Conservation (phyloP, 352 stramenopile genomes). For the Pythium sukuiense region DNA sequence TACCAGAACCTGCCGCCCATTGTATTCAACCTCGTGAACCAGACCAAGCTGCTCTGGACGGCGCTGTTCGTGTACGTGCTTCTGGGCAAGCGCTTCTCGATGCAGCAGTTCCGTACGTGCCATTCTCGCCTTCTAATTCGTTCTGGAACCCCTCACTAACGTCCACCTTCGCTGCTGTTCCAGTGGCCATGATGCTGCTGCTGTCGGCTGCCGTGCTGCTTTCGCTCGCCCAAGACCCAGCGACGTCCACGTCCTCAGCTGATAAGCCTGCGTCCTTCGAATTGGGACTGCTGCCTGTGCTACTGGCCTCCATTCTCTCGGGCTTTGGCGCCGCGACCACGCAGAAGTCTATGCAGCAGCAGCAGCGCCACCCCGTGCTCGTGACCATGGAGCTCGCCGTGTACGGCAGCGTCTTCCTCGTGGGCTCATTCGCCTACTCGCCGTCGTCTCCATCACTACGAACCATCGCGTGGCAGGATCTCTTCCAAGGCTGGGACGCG, state of each 20-base stretch:
- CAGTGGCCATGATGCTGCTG: constrained; percentile 72
- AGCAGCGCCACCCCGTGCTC: constrained; percentile 70
- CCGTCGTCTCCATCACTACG: constrained; percentile 26
- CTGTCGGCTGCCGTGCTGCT: constrained; percentile 67
- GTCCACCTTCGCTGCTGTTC: not conserved
- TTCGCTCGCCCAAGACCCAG: constrained; percentile 55
- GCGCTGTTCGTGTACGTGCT: constrained; percentile 82
- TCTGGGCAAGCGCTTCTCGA: constrained; percentile 66
- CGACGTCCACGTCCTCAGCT: not conserved
- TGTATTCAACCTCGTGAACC: constrained; percentile 87
- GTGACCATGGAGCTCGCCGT: constrained; percentile 82
- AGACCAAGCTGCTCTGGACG: constrained; percentile 85
- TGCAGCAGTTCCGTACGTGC: constrained; percentile 52
- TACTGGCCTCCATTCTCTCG: constrained; percentile 73
- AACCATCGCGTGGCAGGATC: constrained; percentile 19
- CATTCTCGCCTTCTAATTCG: not conserved
- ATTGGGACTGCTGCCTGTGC: constrained; percentile 63
- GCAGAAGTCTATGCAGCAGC: constrained; percentile 82
- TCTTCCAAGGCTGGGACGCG: constrained; percentile 72
- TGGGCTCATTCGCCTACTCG: constrained; percentile 37
- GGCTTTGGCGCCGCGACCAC: constrained; percentile 75
- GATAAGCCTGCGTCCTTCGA: constrained; percentile 41
- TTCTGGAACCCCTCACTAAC: not conserved
- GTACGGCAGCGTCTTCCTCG: constrained; percentile 74
- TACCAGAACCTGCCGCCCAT: constrained; percentile 84